phyloP scores from a whole-genome alignment of 2,329 filamentous ascomycete genomes.

The Dothistroma pini region DNA sequence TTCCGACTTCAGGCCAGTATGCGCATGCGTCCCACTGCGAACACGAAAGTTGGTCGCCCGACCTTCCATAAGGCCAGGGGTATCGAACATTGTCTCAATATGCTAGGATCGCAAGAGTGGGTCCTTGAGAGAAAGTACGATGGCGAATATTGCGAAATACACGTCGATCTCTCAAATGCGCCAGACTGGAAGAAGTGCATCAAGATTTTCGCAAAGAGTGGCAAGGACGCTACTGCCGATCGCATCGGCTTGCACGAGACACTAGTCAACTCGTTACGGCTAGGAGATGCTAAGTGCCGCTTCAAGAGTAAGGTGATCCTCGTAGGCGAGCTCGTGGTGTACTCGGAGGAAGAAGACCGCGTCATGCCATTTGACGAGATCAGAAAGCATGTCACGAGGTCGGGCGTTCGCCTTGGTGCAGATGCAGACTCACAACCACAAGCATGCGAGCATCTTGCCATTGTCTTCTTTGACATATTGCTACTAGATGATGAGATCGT shows the following conservation, averaged over 20 bases:
- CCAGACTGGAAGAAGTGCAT: slow-evolving; percentile 47
- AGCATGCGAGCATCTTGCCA: slow-evolving; percentile 55
- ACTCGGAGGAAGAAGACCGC: slow-evolving; percentile 60
- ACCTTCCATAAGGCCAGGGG: slow-evolving; percentile 45
- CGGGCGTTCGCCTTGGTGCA: slow-evolving; percentile 66
- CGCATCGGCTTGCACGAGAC: slow-evolving; percentile 58
- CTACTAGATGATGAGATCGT: slow-evolving; percentile 54
- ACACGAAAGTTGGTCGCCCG: slow-evolving; percentile 46
- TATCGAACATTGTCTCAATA: slow-evolving; percentile 69
- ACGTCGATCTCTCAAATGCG: slow-evolving; percentile 63
- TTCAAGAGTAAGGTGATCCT: slow-evolving; percentile 68
- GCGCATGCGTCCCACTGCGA: slow-evolving; percentile 37
- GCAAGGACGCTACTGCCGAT: slow-evolving; percentile 80
- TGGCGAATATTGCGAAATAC: slow-evolving; percentile 83
- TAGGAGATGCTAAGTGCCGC: slow-evolving; percentile 57
- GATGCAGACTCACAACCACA: slow-evolving; percentile 62
- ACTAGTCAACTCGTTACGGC: slow-evolving; percentile 61
- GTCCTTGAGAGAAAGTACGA: slow-evolving; percentile 80
- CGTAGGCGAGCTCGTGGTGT: slow-evolving; percentile 79
- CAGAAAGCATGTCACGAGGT: slow-evolving; percentile 71
- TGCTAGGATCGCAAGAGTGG: slow-evolving; percentile 59
- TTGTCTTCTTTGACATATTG: slow-evolving; percentile 60
- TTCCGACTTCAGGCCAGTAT: slow-evolving; percentile 34
- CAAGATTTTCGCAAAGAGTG: slow-evolving; percentile 87
- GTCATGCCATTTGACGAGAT: slow-evolving; percentile 79